These are phyloP conservation scores for Exophiala xenobiotica DNA, from an alignment of 2,329 filamentous ascomycete genomes.

Conservation along the genomic window DNA sequence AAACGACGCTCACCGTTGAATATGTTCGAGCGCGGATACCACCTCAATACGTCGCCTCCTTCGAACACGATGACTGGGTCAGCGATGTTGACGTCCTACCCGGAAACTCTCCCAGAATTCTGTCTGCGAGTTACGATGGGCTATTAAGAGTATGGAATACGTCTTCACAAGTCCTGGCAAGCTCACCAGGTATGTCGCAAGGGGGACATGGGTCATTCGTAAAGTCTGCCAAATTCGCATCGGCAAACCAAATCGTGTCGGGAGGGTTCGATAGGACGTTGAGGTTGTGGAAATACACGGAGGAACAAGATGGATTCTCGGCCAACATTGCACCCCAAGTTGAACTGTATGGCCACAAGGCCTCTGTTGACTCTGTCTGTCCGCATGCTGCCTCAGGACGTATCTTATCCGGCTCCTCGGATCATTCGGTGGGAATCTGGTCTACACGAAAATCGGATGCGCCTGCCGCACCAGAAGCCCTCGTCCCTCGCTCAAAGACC, in stretches of 20 bases:
- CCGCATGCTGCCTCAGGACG: constrained; percentile 67
- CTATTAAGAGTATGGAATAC: constrained; percentile 85
- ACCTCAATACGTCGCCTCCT: constrained; percentile 83
- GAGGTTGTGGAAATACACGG: constrained; percentile 83
- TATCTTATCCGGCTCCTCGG: constrained; percentile 80
- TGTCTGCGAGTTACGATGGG: constrained; percentile 95
- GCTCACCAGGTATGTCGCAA: constrained; percentile 63
- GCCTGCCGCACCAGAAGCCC: constrained; percentile 66
- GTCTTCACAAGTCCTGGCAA: constrained; percentile 79
- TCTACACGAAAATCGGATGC: constrained; percentile 73
- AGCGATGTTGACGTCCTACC: constrained; percentile 82
- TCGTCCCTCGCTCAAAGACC: constrained; percentile 66
- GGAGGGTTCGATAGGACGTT: constrained; percentile 82
- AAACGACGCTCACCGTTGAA: constrained; percentile 83
- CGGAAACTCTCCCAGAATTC: constrained; percentile 61
- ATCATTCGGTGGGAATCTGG: constrained; percentile 86
- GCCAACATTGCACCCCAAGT: constrained; percentile 68
- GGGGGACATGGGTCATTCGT: constrained; percentile 75
- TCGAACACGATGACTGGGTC: constrained; percentile 98
- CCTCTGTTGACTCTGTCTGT: constrained; percentile 66
- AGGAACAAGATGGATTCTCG: constrained; percentile 60
- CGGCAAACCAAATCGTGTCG: constrained; percentile 74
- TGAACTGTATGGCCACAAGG: constrained; percentile 80
- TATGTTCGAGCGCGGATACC: constrained; percentile 91
- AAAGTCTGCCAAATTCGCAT: constrained; percentile 81